These are phyloP conservation scores for Prunus mume DNA, from an alignment of 306 rosid genomes.

Conservation along the genomic window DNA sequence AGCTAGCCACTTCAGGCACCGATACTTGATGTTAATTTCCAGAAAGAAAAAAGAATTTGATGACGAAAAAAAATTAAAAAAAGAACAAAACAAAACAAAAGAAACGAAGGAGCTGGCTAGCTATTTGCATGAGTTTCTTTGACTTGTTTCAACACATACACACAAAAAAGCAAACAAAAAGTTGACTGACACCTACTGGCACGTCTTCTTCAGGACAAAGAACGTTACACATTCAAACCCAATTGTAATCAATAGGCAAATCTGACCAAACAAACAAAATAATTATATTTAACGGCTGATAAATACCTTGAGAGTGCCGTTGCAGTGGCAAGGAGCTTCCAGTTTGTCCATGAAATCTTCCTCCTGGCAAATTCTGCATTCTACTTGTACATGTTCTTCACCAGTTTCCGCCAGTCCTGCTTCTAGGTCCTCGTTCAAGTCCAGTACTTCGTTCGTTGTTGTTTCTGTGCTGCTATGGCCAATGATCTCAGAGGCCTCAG, in stretches of 20 bases:
- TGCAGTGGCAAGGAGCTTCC: constrained; percentile 39
- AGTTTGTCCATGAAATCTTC: constrained; percentile 21
- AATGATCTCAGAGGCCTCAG: background rate
- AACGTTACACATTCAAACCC: background rate
- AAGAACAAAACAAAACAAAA: no score
- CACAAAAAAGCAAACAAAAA: background rate
- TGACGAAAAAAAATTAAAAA: background rate
- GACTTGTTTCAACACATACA: background rate
- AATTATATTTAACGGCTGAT: background rate
- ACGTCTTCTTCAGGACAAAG: background rate
- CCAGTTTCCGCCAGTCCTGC: background rate
- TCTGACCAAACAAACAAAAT: background rate
- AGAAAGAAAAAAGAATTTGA: background rate
- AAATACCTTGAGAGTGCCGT: constrained; percentile 29
- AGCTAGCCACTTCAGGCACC: no score
- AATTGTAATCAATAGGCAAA: background rate
- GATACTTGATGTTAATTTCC: background rate
- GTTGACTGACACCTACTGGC: background rate
- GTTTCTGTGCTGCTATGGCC: background rate
- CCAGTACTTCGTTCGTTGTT: background rate
- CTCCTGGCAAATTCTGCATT: constrained; percentile 35
- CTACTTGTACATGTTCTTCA: background rate
- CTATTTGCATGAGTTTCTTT: background rate
- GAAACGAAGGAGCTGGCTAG: no score
- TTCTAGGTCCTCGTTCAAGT: background rate